Evolutionary conservation across 306 rosid genomes (phyloP), one percentile per base, ranked within the genome.

Genomic region (Cicer chorassanicum): DNA sequence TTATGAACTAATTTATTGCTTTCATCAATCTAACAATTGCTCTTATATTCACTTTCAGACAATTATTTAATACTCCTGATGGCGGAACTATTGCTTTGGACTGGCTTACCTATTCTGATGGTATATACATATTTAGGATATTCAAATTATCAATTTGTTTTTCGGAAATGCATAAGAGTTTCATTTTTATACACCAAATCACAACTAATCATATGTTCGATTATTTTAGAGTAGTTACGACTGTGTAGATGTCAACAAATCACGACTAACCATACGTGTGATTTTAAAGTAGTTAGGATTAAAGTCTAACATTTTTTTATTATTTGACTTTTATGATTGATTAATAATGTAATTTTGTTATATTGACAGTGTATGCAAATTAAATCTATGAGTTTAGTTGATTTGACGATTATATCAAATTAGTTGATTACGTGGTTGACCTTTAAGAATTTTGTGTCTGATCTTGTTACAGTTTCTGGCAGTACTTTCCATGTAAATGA

Each of bases 71-170:
- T 43, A 77, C 88, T 69, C 76, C 89, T 21, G 94, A 89, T 73
- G 91, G 91, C 8, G 94, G 94, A 78, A 89, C 94, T 41, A 64
- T 89, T 82, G 94, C 94, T 66, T 75, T 89, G 86, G 94, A 89
- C 80, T 89, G 94, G 94, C 72, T 89, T 38, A 43, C 50, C 57
- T 76, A 69, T 72, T 80, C 75, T 65, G 89, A 87, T 46, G 94
- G 94, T 89, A 85, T 45, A 46, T 78, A 69, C 15, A 9, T 2
- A 34, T 60, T 18, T 12, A 78, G 18, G 53, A 62, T 68, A n/a
- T 68, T 75, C 68, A 69, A 49, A 42, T 78, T 59, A 49, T 50
- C 10, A n/a, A 40, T 57, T 49, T 63, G 34, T 65, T 39, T 70
- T 75, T 62, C 43, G 24, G 60, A 65, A 71, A 34, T 51, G 68